phyloP scores from a whole-genome alignment of 805 yeast species.

The Candida stauntonica region DNA sequence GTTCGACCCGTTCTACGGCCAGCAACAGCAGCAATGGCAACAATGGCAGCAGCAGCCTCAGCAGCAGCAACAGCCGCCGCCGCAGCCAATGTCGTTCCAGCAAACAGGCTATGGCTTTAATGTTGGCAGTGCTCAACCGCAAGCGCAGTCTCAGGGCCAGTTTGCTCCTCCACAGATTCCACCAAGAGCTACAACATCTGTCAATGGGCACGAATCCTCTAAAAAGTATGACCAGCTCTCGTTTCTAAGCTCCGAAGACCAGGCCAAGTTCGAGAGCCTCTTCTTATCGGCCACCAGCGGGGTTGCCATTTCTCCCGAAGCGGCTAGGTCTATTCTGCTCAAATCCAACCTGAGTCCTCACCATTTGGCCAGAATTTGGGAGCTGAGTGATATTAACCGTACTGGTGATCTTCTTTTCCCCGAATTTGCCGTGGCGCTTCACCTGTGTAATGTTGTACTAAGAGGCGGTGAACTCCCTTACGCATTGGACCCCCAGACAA shows the following conservation, averaged over 20 bases:
- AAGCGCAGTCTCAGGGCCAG: too few relatives aligned
- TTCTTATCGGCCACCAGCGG: constrained; percentile 71
- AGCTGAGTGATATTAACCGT: constrained; percentile 78
- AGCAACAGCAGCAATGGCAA: not conserved
- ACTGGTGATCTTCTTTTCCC: constrained; percentile 87
- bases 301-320: constrained; percentile 57
- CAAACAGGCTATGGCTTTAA: constrained; percentile 3
- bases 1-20: constrained; percentile 2
- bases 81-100: constrained; percentile 3
- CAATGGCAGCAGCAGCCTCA: constrained; percentile 7
- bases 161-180: not conserved
- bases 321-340: constrained; percentile 74
- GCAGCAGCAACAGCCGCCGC: constrained; percentile 14
- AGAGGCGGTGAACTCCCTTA: constrained; percentile 77
- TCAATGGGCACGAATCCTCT: not conserved
- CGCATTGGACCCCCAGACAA: constrained; percentile 62
- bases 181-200: constrained; percentile 1
- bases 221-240: constrained; percentile 48
- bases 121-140: too few relatives aligned
- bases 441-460: constrained; percentile 71
- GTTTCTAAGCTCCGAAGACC: constrained; percentile 81
- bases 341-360: constrained; percentile 75
- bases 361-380: constrained; percentile 84
- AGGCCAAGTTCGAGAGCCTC: constrained; percentile 74
- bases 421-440: constrained; percentile 89